Base-by-base conservation (phyloP, 768 basidiomycete genomes). In the Fomitopsis serialis region DNA sequence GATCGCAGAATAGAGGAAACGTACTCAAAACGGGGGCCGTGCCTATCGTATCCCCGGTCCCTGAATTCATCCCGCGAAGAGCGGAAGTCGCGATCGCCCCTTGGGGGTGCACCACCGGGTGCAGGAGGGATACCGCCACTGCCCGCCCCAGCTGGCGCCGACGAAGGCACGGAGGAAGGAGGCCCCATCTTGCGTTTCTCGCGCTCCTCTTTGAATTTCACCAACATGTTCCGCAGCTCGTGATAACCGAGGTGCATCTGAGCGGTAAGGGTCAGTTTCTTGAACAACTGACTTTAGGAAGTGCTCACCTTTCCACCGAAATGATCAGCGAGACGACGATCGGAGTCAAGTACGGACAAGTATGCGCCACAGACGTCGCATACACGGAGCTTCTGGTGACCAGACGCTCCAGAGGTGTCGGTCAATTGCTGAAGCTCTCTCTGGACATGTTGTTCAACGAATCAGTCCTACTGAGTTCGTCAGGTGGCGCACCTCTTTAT, bases 281-380 rank as follows among this genome's bases (percentile, higher is more conserved):
- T 4, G 43, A 2, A 1, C 19, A 40, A 9, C 2, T n/a, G 2
- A 6, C 13, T 17, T 1, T 4, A 7, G 6, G 34, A 27, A 15
- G 0, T 13, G 71, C 87, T 69, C 63, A 92, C 96, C 78, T 99
- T 99, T 64, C 97, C 97, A 72, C 97, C 97, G 76, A 99, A 99
- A 71, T 99, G 97, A 76, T 99, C 97, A 48, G 97, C 97, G 56
- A 99, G 76, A 68, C 97, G 93, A 68, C 96, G 86, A 76, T 99
- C 97, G 54, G 96, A 98, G 72, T 99, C 97, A 45, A 98, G 79
- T 35, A 99, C 92, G 15, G 92, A 96, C 43, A 99, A 80, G 77
- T 98, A 98, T n/a, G 97, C 97, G 63, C 97, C 97, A 68, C 97
- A 99, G 25, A 98, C 95, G 75, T 99, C 97, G 75, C 97, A 98